Base-by-base conservation (phyloP, 106 monocot species). In the Dactylorhiza incarnata region DNA sequence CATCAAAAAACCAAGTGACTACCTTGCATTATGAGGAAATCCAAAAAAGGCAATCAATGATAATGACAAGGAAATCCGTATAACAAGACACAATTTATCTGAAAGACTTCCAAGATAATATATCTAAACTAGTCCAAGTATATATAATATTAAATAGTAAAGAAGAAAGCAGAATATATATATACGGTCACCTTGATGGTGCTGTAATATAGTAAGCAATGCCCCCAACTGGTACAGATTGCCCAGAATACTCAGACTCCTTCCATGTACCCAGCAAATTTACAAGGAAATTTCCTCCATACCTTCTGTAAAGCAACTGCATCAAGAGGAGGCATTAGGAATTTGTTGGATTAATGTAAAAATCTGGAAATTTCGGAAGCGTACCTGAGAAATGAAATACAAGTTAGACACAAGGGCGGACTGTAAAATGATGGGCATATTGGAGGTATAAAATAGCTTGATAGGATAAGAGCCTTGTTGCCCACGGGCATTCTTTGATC, bases 331-430 rank as follows among this genome's bases (percentile, higher is more conserved):
- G 37, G 37, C 37, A 37, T 37, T 37, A 37, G 37, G 37, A 37
- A 49, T 37, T 37, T 37, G 37, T 10, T 13, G 43, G 13, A 29
- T 29, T 14, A 37, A 3, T 10, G 22, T 1, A 29, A 44, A 69
- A 17, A 13, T 1, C 5, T 4, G 17, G 1, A 17, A 49, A 14
- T 45, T 43, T 14, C 45, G 17, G 67, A 19, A 9, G 4, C 12
- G 29, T 71, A 85, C 81, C 74, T 81, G 85, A 17, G 85, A 85
- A 72, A 85, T 81, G 69, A 85, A 85, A 56, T 85, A 81, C 45
- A 81, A 74, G 74, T 85, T 85, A 22, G 81, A 85, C 81, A 85
- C 85, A 75, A 85, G 85, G 68, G 85, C 81, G 46, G 85, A 81
- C 70, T 81, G 81, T 43, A 85, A 63, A 51, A 85, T 85, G 55